A percentile compares a stretch with the other conserved stretches of the same genome.
phyloP scores from a whole-genome alignment of 2,329 filamentous ascomycete genomes.

The Penicillium olsonii region DNA sequence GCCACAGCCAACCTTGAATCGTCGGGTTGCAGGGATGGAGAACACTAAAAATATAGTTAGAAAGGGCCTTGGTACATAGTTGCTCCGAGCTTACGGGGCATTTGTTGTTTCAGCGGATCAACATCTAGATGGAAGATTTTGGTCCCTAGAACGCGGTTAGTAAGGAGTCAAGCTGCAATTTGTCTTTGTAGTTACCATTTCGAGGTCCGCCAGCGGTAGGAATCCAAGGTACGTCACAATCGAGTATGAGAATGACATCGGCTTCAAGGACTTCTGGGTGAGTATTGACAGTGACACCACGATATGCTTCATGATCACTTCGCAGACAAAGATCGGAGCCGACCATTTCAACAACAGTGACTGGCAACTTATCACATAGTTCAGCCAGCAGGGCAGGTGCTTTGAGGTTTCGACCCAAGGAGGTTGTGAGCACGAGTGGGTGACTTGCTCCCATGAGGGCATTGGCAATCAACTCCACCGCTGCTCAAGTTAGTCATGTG shows the following conservation, averaged over 20 bases:
- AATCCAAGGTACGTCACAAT: slow-evolving; percentile 92
- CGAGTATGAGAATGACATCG: slow-evolving; percentile 78
- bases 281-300: slow-evolving; percentile 71
- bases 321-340: slow-evolving; percentile 51
- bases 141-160: slow-evolving; percentile 41
- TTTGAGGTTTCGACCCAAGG: slow-evolving; percentile 47
- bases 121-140: slow-evolving; percentile 65
- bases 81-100: slow-evolving; percentile 68
- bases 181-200: slow-evolving; percentile 1
- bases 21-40: slow-evolving; percentile 44
- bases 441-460: slow-evolving; percentile 46
- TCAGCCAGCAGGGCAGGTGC: slow-evolving; percentile 45
- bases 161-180: not conserved
- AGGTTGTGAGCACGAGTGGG: slow-evolving; percentile 52
- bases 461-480: slow-evolving; percentile 40
- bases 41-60: slow-evolving; percentile 45
- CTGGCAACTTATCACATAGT: slow-evolving; percentile 49
- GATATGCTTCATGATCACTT: slow-evolving; percentile 53
- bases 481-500: slow-evolving; percentile 8
- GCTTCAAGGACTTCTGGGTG: slow-evolving; percentile 72
- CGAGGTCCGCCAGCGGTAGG: slow-evolving; percentile 64
- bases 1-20: slow-evolving; percentile 42
- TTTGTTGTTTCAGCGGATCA: slow-evolving; percentile 68
- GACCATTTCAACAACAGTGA: slow-evolving; percentile 51
- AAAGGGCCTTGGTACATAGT: slow-evolving; percentile 19